Base-by-base conservation (phyloP, 495 filamentous ascomycete genomes). In the Talaromyces trachyspermus region DNA sequence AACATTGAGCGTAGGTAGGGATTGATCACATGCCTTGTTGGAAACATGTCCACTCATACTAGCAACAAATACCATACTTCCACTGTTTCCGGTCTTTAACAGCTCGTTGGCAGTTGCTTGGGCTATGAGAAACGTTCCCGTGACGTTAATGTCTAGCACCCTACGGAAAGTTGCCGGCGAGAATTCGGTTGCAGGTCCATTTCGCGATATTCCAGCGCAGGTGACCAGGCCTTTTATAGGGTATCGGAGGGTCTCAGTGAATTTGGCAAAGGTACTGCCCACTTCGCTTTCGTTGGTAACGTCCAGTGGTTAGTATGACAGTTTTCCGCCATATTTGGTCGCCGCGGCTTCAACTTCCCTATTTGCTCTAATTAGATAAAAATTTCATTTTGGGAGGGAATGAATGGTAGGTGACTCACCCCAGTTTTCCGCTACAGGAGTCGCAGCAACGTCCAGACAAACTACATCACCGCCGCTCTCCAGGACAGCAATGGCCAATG, bases 1-100 rank as follows among this genome's bases (percentile, higher is more conserved):
- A 15, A 38, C 32, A 11, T 37, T 35, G 36, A 24, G 6, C 20
- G 19, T 2, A 23, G n/a, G n/a, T n/a, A 9, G 9, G 17, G n/a
- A 7, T 19, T 14, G 43, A 11, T 22, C 9, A 52, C 58, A 17
- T 59, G 66, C 70, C 17, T 66, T 43, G 56, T 90, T 90, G 10
- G 84, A 86, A 44, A 89, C 69, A n/a, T 77, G 83, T 11, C 83
- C 86, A 51, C 80, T 84, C 85, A 90, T 89, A 35, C 78, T 83
- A 5, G 79, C 86, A 58, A 89, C 83, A 55, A 89, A 58, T 14
- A 82, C 79, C 41, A 90, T 76, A 52, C 79, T 85, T 0, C 84
- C 84, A 46, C 59, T 58, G 2, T 54, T 58, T 29, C 59, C 54
- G 30, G 63, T 59, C 29, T 74, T 68, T 45, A 83, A 71, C 75